Base-by-base conservation (phyloP, 225 moss, liverwort and hornwort genomes). In the Pseudoscleropodium purum region DNA sequence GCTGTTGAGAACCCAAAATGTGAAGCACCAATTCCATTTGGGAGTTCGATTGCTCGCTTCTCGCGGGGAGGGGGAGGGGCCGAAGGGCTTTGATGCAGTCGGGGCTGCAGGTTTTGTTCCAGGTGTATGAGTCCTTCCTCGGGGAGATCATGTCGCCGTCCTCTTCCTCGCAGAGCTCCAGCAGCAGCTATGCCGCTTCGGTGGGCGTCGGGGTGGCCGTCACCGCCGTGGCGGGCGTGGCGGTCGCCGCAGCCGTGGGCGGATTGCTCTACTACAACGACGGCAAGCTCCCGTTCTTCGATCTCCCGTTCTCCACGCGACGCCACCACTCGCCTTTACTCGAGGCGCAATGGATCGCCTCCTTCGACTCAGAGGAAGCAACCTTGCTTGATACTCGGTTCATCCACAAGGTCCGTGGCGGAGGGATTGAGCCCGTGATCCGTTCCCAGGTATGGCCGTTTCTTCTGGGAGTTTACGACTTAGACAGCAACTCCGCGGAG, bases 401-500 rank as follows among this genome's bases (percentile, higher is more conserved):
- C 60, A 95, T 99, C 14, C 84, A 92, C 37, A 96, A 87, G 89
- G 99, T 96, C 29, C 96, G 93, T 1, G 92, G 88, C 34, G 97
- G 97, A 15, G 99, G 99, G 37, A 93, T 99, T 74, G 90, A 96
- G 67, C 95, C 96, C 26, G 83, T 94, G 66, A 92, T 99, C 52
- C 94, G 97, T 24, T 94, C 97, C 37, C 95, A 95, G 89, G 97
- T 99, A 18, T 99, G 99, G 99, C 97, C 97, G n/a, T 99, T 97
- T 87, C 92, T 99, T 37, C 91, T 99, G 60, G 99, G 99, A 83
- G 90, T 97, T 18, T 97, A 97, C 91, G 97, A 95, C 70, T 64
- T 97, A 30, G 93, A 92, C 56, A 97, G 96, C 85, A 96, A 91
- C 18, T 93, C 91, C 13, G 95, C 94, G 83, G 96, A 99, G 93